phyloP scores from a whole-genome alignment of 345 rosid genomes.

The Syzygium grande region DNA sequence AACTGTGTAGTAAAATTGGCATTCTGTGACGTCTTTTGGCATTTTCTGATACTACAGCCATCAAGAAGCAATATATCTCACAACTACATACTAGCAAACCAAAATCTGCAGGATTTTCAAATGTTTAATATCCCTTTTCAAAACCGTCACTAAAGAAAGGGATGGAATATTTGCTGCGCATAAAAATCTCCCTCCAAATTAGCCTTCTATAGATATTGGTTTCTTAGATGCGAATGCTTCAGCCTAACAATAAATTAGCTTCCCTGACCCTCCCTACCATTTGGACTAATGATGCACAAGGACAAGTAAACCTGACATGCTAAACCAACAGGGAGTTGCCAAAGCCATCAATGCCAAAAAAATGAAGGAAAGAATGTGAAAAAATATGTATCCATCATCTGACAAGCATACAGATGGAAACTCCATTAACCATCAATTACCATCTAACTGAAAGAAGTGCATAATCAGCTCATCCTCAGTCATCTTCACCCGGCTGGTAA shows the following conservation, averaged over 20 bases:
- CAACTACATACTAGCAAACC: neutral
- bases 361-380: neutral
- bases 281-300: neutral
- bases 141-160: neutral
- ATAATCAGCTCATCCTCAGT: constrained; percentile 70
- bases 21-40: neutral
- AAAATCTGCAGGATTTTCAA: neutral
- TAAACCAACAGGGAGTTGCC: neutral
- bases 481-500: constrained; percentile 60
- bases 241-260: neutral
- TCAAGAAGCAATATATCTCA: neutral
- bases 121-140: neutral
- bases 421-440: constrained; percentile 23
- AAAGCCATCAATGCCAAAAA: neutral
- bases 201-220: neutral
- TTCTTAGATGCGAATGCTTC: neutral
- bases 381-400: neutral
- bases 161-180: neutral
- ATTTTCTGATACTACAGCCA: neutral
- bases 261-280: neutral
- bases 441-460: constrained; percentile 76
- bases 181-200: neutral
- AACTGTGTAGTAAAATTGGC: neutral
- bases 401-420: neutral
- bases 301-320: neutral